phyloP scores from a whole-genome alignment of 1,139 yeast genomes.

The Tardiomyces depauwii region DNA sequence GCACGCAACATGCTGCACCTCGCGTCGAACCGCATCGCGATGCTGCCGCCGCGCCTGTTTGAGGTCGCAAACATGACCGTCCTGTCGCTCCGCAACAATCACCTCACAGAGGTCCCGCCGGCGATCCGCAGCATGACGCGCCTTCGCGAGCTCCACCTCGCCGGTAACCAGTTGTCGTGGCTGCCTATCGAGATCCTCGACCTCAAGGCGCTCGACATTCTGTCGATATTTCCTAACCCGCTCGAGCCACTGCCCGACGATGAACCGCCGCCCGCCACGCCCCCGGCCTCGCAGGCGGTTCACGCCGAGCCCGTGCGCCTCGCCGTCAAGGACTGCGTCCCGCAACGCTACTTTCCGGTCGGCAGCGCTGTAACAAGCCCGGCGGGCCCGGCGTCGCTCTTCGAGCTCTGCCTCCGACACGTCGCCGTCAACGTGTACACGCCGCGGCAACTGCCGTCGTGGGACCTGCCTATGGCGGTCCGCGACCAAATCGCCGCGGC shows the following conservation, averaged over 20 bases:
- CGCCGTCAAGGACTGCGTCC: background rate
- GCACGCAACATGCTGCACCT: constrained; percentile 37
- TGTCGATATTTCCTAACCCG: constrained; percentile 43
- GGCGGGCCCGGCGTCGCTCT: background rate
- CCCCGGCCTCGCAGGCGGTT: background rate
- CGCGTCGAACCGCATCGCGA: constrained; percentile 37
- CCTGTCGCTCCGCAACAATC: constrained; percentile 42
- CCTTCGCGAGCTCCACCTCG: constrained; percentile 40
- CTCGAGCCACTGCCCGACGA: constrained; percentile 12
- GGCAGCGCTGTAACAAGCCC: background rate
- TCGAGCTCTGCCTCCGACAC: background rate
- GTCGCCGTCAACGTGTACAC: background rate
- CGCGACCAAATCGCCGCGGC: background rate
- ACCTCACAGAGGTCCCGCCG: constrained; percentile 40
- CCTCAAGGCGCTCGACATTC: constrained; percentile 32
- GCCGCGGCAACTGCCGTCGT: background rate
- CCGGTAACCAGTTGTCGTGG: constrained; percentile 39
- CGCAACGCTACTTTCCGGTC: background rate
- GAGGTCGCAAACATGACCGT: constrained; percentile 41
- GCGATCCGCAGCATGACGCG: constrained; percentile 34
- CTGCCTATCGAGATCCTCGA: constrained; percentile 46
- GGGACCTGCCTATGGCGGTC: background rate
- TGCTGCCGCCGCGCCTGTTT: constrained; percentile 42
- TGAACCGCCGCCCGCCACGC: background rate
- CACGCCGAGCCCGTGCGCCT: background rate